Base-by-base conservation (phyloP, 352 stramenopile species). In the Globisporangium apiculatum region DNA sequence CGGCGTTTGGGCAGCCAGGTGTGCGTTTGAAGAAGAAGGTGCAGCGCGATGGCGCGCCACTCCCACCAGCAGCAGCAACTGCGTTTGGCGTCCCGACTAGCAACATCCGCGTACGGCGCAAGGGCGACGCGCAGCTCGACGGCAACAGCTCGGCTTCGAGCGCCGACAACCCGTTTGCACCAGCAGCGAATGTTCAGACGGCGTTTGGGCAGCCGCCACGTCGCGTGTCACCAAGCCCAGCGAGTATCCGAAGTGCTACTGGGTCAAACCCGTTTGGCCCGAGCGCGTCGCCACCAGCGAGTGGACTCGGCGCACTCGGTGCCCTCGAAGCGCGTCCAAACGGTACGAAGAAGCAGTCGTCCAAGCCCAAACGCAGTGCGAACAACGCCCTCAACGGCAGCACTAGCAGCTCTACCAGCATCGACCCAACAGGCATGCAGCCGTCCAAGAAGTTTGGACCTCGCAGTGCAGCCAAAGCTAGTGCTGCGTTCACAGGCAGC, bases 281-380 rank as follows among this genome's bases (percentile, higher is more conserved):
- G 11, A 35, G 37, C 11, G 8, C 36, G 10, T 42, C 38, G 17
- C 49, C 55, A 17, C 65, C 57, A 41, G 65, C 59, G 59, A 35
- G n/a, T 36, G 14, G 51, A 36, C 62, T 65, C 55, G 55, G 55
- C 6, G 54, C 63, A 48, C 58, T 40, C 14, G 18, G 45, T 10
- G 59, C 57, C 3, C 57, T 82, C 55, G 70, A 79, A 42, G 57
- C 56, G 17, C 70, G 62, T 57, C 69, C 72, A 54, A 48, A 41
- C 12, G 66, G 68, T 18, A 10, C 49, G 10, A 76, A 68, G 51
- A 78, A 62, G 37, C 51, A 57, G 5, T 63, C 66, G 7, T 48
- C 41, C 2, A 65, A 74, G 14, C 42, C 1, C 24, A 47, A 47
- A 17, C 45, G 45, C 45, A 49, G 15, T 14, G 45, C 45, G 17